phyloP scores from a whole-genome alignment of 2,329 filamentous ascomycete species.

The Coleophoma crateriformis region DNA sequence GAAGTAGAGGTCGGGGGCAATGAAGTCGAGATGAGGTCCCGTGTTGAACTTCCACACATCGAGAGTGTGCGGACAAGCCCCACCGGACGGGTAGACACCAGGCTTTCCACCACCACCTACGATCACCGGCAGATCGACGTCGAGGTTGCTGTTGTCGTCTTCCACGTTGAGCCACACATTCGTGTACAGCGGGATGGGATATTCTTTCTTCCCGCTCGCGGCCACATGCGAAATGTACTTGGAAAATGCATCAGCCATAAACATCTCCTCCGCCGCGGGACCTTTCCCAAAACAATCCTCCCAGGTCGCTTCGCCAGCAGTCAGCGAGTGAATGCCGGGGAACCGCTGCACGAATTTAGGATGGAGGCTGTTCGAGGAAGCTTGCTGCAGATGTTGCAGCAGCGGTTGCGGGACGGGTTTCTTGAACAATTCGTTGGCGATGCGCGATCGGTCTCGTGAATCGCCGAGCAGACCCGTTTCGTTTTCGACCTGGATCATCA shows the following conservation, averaged over 20 bases:
- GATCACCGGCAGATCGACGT: constrained; percentile 26
- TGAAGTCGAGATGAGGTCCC: constrained; percentile 36
- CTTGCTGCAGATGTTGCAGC: constrained; percentile 17
- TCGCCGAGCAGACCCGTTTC: constrained; percentile 14
- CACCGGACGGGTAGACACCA: constrained; percentile 32
- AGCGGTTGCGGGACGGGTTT: constrained; percentile 25
- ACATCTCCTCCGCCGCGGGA: constrained; percentile 9
- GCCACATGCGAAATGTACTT: constrained; percentile 9
- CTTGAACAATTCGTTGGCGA: constrained; percentile 9
- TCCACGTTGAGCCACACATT: constrained; percentile 15
- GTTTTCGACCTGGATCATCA: constrained; percentile 13
- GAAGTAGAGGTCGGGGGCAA: constrained; percentile 42
- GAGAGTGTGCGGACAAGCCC: constrained; percentile 26
- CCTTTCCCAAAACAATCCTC: constrained; percentile 26
- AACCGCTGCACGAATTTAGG: constrained; percentile 25
- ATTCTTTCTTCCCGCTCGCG: constrained; percentile 9
- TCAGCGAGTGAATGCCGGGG: constrained; percentile 10
- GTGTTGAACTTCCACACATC: constrained; percentile 34
- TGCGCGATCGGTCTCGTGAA: constrained; percentile 8
- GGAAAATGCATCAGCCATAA: constrained; percentile 13
- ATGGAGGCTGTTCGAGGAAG: constrained; percentile 15
- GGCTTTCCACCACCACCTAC: constrained; percentile 28
- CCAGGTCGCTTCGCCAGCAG: constrained; percentile 23
- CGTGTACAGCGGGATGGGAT: constrained; percentile 14
- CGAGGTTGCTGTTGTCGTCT: constrained; percentile 15